Evolutionary conservation across 305 asterid genomes (phyloP).

Genomic region (Rubia balearica): DNA sequence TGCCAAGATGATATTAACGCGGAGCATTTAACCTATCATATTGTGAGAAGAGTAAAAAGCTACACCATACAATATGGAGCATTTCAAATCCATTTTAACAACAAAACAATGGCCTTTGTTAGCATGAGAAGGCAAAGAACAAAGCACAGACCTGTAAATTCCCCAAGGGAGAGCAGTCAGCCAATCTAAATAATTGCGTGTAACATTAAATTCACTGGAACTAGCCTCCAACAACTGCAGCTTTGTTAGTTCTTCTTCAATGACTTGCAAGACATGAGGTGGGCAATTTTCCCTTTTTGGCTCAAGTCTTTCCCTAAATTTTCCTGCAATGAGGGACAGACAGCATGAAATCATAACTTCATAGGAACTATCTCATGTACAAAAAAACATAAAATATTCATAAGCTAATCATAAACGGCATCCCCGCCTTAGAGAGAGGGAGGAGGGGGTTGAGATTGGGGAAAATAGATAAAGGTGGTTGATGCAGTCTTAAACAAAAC

Average conservation of each 20-base stretch:
- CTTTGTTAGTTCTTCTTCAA: conserved; percentile 91
- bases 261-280: conserved; percentile 93
- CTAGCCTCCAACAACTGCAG: conserved; percentile 90
- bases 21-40: not conserved
- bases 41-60: not conserved
- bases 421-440: not conserved
- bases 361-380: not conserved
- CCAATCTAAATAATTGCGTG: conserved; percentile 99
- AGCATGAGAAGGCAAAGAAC: not conserved
- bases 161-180: conserved; percentile 99
- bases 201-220: conserved; percentile 96
- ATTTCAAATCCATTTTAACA: not conserved
- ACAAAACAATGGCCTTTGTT: not conserved
- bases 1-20: not conserved
- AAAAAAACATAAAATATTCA: not conserved
- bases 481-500: not conserved
- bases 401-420: not conserved
- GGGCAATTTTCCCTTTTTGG: conserved; percentile 91
- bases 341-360: not conserved
- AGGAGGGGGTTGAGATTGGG: not conserved
- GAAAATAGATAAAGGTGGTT: not conserved
- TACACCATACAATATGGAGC: not conserved
- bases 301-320: conserved; percentile 88
- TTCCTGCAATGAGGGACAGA: conserved; percentile 42
- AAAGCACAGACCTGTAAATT: conserved; percentile 65